Evolutionary conservation across 495 filamentous ascomycete species (phyloP).

Genomic region (Eremomyces bilateralis): DNA sequence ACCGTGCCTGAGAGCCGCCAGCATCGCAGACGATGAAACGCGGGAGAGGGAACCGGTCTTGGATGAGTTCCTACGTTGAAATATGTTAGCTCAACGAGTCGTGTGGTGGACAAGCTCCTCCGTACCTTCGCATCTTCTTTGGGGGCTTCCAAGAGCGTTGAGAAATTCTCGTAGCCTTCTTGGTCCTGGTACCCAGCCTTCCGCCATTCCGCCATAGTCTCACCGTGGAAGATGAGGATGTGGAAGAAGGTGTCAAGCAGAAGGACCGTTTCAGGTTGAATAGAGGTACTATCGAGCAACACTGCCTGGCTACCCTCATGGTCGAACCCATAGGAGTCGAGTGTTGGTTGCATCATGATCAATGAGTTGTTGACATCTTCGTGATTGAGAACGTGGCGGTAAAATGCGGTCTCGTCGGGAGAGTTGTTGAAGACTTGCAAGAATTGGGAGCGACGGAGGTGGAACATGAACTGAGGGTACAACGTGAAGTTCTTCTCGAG

Average conservation of each 20-base stretch:
- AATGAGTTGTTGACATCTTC: constrained; percentile 95
- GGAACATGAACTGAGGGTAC: constrained; percentile 99
- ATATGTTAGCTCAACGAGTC: constrained; percentile 9
- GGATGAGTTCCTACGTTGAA: constrained; percentile 63
- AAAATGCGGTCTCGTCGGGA: constrained; percentile 96
- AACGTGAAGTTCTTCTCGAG: constrained; percentile 98
- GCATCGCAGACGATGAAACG: constrained; percentile 98
- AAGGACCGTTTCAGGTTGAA: constrained; percentile 84
- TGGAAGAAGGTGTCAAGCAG: constrained; percentile 98
- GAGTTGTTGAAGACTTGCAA: constrained; percentile 99
- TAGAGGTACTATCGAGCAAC: constrained; percentile 83
- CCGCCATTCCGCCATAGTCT: constrained; percentile 95
- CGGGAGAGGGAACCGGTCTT: constrained; percentile 90
- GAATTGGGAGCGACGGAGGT: constrained; percentile 90
- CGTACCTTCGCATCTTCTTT: constrained; percentile 91
- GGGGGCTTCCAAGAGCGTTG: constrained; percentile 67
- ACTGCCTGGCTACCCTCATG: constrained; percentile 81
- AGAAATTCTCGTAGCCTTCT: constrained; percentile 96
- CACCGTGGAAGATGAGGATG: constrained; percentile 96
- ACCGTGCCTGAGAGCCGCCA: constrained; percentile 92
- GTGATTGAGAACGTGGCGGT: constrained; percentile 88
- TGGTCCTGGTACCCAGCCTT: constrained; percentile 97
- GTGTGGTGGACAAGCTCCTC: background rate
- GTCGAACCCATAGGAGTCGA: constrained; percentile 94
- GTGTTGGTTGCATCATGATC: constrained; percentile 96